A percentile compares a stretch with the other conserved stretches of the same genome.
phyloP scores from a whole-genome alignment of 2,329 filamentous ascomycete species.

The Epichloe sibirici region DNA sequence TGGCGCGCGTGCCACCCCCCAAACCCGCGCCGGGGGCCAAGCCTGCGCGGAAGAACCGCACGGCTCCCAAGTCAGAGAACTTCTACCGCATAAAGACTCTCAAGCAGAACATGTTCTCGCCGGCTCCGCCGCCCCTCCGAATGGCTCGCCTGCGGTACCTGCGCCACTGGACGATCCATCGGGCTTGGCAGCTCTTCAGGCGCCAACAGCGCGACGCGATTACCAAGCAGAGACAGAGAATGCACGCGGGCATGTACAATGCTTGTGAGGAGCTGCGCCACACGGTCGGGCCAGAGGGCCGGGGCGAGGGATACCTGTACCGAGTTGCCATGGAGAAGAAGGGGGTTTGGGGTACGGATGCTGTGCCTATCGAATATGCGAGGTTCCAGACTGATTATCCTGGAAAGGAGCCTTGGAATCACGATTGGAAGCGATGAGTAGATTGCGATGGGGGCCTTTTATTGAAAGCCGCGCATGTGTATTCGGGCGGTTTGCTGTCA shows the following conservation, averaged over 20 bases:
- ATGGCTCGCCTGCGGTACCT: constrained; percentile 80
- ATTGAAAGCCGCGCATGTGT: neutral
- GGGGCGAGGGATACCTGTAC: constrained; percentile 63
- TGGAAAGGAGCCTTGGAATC: constrained; percentile 72
- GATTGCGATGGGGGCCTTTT: neutral
- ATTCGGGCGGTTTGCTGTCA: neutral
- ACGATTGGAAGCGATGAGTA: constrained; percentile 64
- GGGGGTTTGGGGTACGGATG: constrained; percentile 59
- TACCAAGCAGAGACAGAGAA: constrained; percentile 60
- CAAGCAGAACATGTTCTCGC: constrained; percentile 35
- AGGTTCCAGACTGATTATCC: constrained; percentile 76
- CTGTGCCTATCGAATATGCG: constrained; percentile 86
- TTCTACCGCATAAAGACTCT: constrained; percentile 32
- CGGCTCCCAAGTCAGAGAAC: constrained; percentile 23
- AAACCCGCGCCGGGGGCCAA: constrained; percentile 15
- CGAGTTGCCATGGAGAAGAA: constrained; percentile 85
- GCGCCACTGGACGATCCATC: constrained; percentile 98
- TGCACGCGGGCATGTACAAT: constrained; percentile 69
- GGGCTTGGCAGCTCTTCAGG: constrained; percentile 78
- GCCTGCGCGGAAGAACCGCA: constrained; percentile 16
- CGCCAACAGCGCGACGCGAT: constrained; percentile 52
- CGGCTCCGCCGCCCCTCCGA: constrained; percentile 58
- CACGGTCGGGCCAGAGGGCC: constrained; percentile 42
- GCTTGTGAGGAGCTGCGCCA: constrained; percentile 75
- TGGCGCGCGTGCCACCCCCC: constrained; percentile 17